Evolutionary conservation across 2,329 filamentous ascomycete species (phyloP), one percentile per base, ranked within the genome.

Genomic region (Aspergillus viridinutans): DNA sequence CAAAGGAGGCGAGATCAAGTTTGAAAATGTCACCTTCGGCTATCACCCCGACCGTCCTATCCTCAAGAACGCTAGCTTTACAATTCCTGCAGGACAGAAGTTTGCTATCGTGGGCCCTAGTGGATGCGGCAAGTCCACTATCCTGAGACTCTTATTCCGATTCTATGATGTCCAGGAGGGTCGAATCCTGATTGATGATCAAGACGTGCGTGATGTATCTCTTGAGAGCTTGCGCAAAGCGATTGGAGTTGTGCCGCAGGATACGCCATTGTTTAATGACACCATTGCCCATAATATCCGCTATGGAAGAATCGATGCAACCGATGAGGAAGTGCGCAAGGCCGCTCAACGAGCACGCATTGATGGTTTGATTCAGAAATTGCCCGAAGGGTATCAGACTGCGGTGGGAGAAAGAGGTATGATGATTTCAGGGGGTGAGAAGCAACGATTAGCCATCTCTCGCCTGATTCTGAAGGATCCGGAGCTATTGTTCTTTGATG

Each of bases 401-500:
- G 92, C 89, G 74, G 94, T 97, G 26, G 93, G 93, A 53, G 93
- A 97, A 78, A 84, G 93, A 49, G 92, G 92, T 1, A 87, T 97
- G 84, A 97, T 97, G 92, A 96, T 97, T 48, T 95, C 90, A 0
- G 92, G 90, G 2, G 92, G 92, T 32, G 93, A 97, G 77, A 97
- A 97, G 75, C 92, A 97, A 75, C 85, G 92, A 3, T 78, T 97
- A 10, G 93, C 93, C 0, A 85, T 97, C 25, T 90, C 90, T 26
- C 81, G 92, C 47, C 73, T 97, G 42, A 83, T 97, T 1, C 81
- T 97, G 57, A 97, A 97, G 73, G 90, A 97, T 63, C 91, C 92
- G 3, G 90, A 91, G 1, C 76, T 97, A 28, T 78, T 97, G 0
- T 97, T 97, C 82, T 97, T 97, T 66, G 92, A 97, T 64, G 92